Percentiles rank a stretch among this genome's conserved stretches.
Conservation (phyloP, 2,329 filamentous ascomycete genomes). For the Xylaria sp. region DNA sequence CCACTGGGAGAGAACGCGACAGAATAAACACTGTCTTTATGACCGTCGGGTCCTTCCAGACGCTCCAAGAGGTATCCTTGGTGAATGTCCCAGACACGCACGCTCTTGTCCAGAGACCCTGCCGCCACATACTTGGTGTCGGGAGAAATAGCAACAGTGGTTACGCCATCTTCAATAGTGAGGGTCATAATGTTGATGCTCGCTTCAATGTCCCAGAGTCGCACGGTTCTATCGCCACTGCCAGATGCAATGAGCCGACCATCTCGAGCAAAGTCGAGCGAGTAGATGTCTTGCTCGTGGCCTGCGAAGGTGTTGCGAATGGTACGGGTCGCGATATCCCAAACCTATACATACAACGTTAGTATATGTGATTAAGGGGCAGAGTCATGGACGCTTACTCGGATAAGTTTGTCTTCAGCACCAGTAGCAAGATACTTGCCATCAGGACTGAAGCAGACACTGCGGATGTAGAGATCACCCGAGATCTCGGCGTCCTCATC, state of each 20-base stretch:
- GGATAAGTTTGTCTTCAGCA: conserved; percentile 94
- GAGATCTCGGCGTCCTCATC: conserved; percentile 82
- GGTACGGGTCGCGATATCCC: conserved; percentile 79
- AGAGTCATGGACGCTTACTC: conserved; percentile 53
- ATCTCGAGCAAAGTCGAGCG: conserved; percentile 88
- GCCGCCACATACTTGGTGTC: conserved; percentile 92
- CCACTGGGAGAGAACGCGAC: conserved; percentile 94
- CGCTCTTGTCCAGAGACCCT: conserved; percentile 94
- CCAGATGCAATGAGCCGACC: conserved; percentile 93
- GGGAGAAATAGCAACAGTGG: conserved; percentile 93
- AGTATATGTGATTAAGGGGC: conserved; percentile 5
- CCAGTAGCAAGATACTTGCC: conserved; percentile 91
- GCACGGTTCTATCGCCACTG: conserved; percentile 88
- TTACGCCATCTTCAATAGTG: conserved; percentile 93
- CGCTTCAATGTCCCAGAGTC: conserved; percentile 91
- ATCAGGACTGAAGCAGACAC: conserved; percentile 97
- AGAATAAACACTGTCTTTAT: conserved; percentile 95
- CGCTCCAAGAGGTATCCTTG: conserved; percentile 83
- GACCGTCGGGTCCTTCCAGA: conserved; percentile 85
- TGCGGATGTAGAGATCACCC: conserved; percentile 93
- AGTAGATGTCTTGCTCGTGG: conserved; percentile 98
- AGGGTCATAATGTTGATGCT: conserved; percentile 78
- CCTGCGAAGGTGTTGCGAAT: conserved; percentile 94
- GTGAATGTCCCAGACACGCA: conserved; percentile 91
- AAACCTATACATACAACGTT: conserved; percentile 56